Conservation (phyloP, 108 stramenopile genomes). For the Skeletonema grethae region DNA sequence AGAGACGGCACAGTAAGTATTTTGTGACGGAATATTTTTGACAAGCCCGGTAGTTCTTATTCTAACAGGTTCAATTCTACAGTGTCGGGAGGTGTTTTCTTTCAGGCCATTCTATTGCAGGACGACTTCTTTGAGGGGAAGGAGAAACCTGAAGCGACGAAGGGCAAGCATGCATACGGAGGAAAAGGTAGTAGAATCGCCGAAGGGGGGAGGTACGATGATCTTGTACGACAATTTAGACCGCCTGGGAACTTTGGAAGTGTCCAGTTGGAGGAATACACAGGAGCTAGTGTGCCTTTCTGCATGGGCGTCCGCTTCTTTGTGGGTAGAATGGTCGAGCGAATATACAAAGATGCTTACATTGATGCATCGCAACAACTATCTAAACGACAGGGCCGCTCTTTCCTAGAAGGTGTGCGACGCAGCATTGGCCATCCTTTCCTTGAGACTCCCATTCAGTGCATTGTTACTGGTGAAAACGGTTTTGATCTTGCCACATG, state of each 20-base stretch:
- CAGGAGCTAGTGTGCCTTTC: constrained; percentile 67
- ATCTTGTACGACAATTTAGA: constrained; percentile 57
- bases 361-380: constrained; percentile 7
- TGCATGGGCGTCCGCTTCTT: constrained; percentile 66
- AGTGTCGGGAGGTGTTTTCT: constrained; percentile 59
- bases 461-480: constrained; percentile 64
- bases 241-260: constrained; percentile 83
- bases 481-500: constrained; percentile 60
- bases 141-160: constrained; percentile 20
- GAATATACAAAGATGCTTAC: constrained; percentile 51
- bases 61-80: background rate
- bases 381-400: constrained; percentile 25
- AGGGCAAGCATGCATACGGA: constrained; percentile 28
- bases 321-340: constrained; percentile 70
- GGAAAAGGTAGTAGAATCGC: constrained; percentile 66
- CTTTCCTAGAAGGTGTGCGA: constrained; percentile 47
- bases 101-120: constrained; percentile 68
- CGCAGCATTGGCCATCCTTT: constrained; percentile 65
- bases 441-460: constrained; percentile 48
- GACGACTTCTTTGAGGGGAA: constrained; percentile 56
- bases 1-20: constrained; percentile 48
- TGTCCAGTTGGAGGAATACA: constrained; percentile 52
- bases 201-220: constrained; percentile 78
- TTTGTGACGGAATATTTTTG: background rate
- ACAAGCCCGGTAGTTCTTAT: background rate